Percentiles rank a stretch among this genome's conserved stretches.
phyloP scores from a whole-genome alignment of 768 basidiomycete genomes.

The Trametes cinnabarina region DNA sequence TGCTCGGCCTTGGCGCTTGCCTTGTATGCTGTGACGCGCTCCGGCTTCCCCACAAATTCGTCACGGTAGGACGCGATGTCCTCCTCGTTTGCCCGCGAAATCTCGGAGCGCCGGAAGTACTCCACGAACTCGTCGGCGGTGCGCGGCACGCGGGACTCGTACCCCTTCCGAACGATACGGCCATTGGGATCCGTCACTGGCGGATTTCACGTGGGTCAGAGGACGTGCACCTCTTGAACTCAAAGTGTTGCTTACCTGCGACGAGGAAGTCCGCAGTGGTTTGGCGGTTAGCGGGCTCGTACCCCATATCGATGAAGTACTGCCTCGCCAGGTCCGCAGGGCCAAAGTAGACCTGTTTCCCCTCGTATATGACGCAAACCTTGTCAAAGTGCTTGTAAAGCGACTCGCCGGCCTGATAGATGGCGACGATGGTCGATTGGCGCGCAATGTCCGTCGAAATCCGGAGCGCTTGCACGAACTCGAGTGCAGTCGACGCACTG shows the following conservation, averaged over 20 bases:
- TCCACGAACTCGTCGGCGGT: slow-evolving; percentile 56
- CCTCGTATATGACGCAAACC: slow-evolving; percentile 75
- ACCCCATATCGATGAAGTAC: slow-evolving; percentile 74
- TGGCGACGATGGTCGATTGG: slow-evolving; percentile 66
- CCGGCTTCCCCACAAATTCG: slow-evolving; percentile 44
- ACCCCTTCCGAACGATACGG: slow-evolving; percentile 47
- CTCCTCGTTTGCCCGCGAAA: slow-evolving; percentile 41
- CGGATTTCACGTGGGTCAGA: neutral
- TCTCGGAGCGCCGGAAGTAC: slow-evolving; percentile 34
- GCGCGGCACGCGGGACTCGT: slow-evolving; percentile 42
- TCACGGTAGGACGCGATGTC: slow-evolving; percentile 47
- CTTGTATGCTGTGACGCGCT: slow-evolving; percentile 43
- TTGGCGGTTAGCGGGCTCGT: slow-evolving; percentile 51
- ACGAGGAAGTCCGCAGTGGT: slow-evolving; percentile 62
- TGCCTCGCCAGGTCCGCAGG: slow-evolving; percentile 58
- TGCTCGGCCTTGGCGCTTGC: slow-evolving; percentile 51
- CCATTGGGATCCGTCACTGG: slow-evolving; percentile 59
- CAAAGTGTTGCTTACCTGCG: slow-evolving; percentile 27
- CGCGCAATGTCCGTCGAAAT: slow-evolving; percentile 48
- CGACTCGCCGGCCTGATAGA: slow-evolving; percentile 81
- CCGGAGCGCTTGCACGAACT: slow-evolving; percentile 57
- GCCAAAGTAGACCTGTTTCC: slow-evolving; percentile 74
- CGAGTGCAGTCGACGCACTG: slow-evolving; percentile 53
- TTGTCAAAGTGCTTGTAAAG: slow-evolving; percentile 72
- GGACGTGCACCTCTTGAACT: neutral